These are phyloP conservation scores for Pseudogymnoascus sp. DNA, from an alignment of 2,329 filamentous ascomycete genomes.

Conservation along the genomic window DNA sequence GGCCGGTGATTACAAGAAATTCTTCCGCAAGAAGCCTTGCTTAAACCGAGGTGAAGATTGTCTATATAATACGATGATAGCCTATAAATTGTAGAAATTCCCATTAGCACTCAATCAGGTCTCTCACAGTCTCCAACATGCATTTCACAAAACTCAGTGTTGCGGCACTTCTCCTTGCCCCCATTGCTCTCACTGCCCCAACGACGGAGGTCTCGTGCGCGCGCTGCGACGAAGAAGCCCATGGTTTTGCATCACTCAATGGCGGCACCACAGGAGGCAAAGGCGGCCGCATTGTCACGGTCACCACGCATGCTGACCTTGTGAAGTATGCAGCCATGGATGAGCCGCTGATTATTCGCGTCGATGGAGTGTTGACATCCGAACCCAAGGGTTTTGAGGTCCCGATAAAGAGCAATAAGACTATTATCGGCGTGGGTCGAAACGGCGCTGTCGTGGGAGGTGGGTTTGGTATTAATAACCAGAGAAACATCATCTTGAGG, in stretches of 20 bases:
- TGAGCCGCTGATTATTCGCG: slow-evolving; percentile 20
- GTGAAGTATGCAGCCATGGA: slow-evolving; percentile 19
- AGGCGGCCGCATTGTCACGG: slow-evolving; percentile 19
- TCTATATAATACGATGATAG: neutral
- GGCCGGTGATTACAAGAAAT: neutral
- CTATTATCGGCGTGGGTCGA: slow-evolving; percentile 22
- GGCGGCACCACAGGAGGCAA: slow-evolving; percentile 21
- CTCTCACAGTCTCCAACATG: neutral
- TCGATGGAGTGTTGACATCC: slow-evolving; percentile 17
- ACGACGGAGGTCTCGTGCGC: neutral
- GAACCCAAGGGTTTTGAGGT: slow-evolving; percentile 21
- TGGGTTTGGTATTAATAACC: slow-evolving; percentile 19
- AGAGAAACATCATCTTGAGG: slow-evolving; percentile 22
- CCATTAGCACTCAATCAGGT: neutral
- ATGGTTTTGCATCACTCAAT: slow-evolving; percentile 22
- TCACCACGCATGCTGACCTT: slow-evolving; percentile 20
- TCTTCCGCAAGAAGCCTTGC: neutral
- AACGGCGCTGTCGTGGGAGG: slow-evolving; percentile 20
- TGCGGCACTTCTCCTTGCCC: neutral
- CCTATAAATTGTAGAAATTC: neutral
- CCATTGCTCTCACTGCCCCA: neutral
- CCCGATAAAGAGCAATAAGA: slow-evolving; percentile 20
- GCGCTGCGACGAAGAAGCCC: slow-evolving; percentile 17
- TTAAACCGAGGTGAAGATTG: neutral
- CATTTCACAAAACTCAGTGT: neutral